A percentile compares a stretch with the other conserved stretches of the same genome.
Conservation (phyloP, 73 alveolate genomes). For the Tetrahymena thermophila region DNA sequence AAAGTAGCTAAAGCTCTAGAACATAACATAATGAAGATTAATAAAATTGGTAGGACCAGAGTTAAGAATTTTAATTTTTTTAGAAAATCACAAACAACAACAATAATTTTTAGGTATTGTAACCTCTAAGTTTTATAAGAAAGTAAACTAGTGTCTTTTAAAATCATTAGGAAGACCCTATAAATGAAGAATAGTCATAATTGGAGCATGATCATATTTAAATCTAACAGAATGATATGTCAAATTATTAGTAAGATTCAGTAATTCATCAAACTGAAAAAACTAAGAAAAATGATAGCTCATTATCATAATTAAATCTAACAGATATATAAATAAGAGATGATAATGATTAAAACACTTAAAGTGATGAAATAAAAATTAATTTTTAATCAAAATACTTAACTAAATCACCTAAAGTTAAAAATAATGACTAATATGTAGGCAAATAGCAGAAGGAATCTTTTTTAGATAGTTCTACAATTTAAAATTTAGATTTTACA, state of each 20-base stretch:
- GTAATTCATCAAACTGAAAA: no score
- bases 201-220: not conserved
- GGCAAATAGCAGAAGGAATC: not conserved
- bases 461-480: not conserved
- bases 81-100: not conserved
- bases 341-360: not conserved
- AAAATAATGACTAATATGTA: not conserved
- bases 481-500: not conserved
- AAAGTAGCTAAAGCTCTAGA: not conserved
- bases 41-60: not conserved
- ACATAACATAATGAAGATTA: not conserved
- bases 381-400: no score
- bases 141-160: not conserved
- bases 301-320: not conserved
- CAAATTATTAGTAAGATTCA: not conserved
- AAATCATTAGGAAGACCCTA: not conserved
- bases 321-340: not conserved
- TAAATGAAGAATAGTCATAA: not conserved
- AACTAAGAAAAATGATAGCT: not conserved
- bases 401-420: not conserved
- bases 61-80: not conserved
- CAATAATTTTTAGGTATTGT: not conserved
- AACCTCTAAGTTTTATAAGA: not conserved
- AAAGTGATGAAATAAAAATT: not conserved
- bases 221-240: no score